phyloP scores from a whole-genome alignment of 139 green algal species.

The Bryopsis sp. region DNA sequence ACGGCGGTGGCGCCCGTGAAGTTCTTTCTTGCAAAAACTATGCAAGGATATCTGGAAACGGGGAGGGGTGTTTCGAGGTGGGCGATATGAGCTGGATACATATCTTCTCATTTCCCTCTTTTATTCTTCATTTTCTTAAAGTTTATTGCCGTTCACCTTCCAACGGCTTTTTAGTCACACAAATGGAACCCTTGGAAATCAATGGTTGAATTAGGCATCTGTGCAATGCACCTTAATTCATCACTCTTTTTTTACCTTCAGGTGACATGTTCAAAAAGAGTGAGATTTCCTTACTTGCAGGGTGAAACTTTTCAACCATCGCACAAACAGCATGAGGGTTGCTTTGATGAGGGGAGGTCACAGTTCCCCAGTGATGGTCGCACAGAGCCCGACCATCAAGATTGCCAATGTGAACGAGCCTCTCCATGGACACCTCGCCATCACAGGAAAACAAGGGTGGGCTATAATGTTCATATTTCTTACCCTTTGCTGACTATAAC shows the following conservation, averaged over 20 bases:
- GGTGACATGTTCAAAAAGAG: too few species aligned
- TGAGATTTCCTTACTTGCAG: too few species aligned
- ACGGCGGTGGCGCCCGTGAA: constrained; percentile 33
- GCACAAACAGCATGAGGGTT: constrained; percentile 33
- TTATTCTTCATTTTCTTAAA: background rate
- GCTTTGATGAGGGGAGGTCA: constrained; percentile 37
- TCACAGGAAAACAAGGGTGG: constrained; percentile 33
- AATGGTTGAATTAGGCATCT: too few species aligned
- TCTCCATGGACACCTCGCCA: constrained; percentile 32
- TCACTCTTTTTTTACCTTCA: too few species aligned
- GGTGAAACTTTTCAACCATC: constrained; percentile 56
- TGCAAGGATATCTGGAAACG: constrained; percentile 19
- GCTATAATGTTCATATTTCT: background rate
- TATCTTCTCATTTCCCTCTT: background rate
- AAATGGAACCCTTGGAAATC: too few species aligned
- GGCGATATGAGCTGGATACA: background rate
- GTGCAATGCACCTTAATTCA: too few species aligned
- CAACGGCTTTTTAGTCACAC: background rate
- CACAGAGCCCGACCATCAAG: constrained; percentile 22
- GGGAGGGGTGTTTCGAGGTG: constrained; percentile 30
- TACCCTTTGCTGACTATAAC: background rate
- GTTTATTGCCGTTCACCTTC: background rate
- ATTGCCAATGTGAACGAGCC: constrained; percentile 34
- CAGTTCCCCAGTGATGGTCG: constrained; percentile 23
- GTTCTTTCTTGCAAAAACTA: constrained; percentile 25